Conservation (phyloP, 305 asterid species). For the Solanum chacoense region DNA sequence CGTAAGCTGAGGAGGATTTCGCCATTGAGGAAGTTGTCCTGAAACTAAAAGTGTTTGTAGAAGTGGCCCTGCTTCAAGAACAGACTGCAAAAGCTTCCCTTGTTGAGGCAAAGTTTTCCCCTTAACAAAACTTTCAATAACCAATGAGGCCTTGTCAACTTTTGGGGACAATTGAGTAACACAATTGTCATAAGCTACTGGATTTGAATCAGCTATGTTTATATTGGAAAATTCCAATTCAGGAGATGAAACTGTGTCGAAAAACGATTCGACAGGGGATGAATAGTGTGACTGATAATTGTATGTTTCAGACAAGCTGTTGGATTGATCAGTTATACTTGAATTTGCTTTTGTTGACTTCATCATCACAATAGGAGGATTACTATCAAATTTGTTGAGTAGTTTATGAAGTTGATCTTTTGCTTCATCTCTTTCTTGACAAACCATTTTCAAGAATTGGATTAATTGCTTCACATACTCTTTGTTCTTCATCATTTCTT, state of each 20-base stretch:
- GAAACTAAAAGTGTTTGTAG: conserved; percentile 42
- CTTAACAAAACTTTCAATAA: conserved; percentile 24
- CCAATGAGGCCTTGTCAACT: conserved; percentile 26
- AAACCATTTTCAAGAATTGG: conserved; percentile 32
- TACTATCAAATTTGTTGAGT: conserved; percentile 20
- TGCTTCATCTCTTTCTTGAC: conserved; percentile 74
- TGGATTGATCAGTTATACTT: conserved; percentile 44
- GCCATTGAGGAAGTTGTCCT: conserved; percentile 60
- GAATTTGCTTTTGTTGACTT: conserved; percentile 37
- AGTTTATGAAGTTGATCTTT: conserved; percentile 40
- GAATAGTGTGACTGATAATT: conserved; percentile 42
- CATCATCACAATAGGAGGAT: conserved; percentile 11
- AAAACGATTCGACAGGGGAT: conserved; percentile 24
- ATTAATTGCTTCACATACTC: conserved; percentile 40
- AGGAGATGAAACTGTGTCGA: conserved; percentile 36
- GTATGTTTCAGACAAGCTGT: conserved; percentile 44
- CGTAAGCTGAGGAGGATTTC: conserved; percentile 59
- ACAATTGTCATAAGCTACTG: conserved; percentile 11
- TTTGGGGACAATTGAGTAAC: conserved; percentile 1
- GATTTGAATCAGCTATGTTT: conserved; percentile 22
- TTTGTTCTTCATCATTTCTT: conserved; percentile 39
- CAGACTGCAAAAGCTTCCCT: conserved; percentile 44
- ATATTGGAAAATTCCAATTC: conserved; percentile 26
- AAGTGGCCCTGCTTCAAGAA: conserved; percentile 44
- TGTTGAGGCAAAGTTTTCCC: conserved; percentile 38